phyloP scores from a whole-genome alignment of 352 stramenopile species.

The Globisporangium acanthophoron region DNA sequence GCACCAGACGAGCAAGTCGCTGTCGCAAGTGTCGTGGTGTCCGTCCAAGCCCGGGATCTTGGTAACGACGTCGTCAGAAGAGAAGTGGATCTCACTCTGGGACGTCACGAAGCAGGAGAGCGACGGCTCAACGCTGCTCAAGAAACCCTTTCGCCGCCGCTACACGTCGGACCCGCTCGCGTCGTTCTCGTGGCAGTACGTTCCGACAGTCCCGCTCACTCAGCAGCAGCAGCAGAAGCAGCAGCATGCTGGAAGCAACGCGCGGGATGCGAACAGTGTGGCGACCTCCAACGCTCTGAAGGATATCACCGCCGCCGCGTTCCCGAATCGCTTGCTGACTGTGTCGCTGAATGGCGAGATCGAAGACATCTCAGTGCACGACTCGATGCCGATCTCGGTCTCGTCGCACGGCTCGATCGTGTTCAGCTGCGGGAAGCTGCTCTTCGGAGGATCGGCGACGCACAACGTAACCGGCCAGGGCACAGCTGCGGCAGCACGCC shows the following conservation, averaged over 20 bases:
- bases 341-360: slow-evolving; percentile 67
- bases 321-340: slow-evolving; percentile 76
- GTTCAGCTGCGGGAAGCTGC: slow-evolving; percentile 69
- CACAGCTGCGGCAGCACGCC: slow-evolving; percentile 29
- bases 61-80: slow-evolving; percentile 66
- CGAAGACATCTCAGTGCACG: slow-evolving; percentile 85
- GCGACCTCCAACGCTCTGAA: slow-evolving; percentile 25
- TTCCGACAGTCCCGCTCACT: slow-evolving; percentile 13
- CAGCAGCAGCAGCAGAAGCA: slow-evolving; percentile 2
- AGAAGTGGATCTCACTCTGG: slow-evolving; percentile 84
- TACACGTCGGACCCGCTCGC: slow-evolving; percentile 73
- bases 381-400: slow-evolving; percentile 78
- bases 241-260: background rate
- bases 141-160: slow-evolving; percentile 69
- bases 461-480: slow-evolving; percentile 19
- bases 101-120: slow-evolving; percentile 64
- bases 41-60: slow-evolving; percentile 77
- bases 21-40: slow-evolving; percentile 80
- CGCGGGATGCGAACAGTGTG: slow-evolving; percentile 6
- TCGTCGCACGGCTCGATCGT: slow-evolving; percentile 62
- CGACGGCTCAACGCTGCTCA: slow-evolving; percentile 33
- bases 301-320: slow-evolving; percentile 43
- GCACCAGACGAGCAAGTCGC: slow-evolving; percentile 63
- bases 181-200: slow-evolving; percentile 81
- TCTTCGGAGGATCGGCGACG: slow-evolving; percentile 46